Evolutionary conservation across 179 eudicot species (phyloP), one percentile per base, ranked within the genome.

Genomic region (Silene coronaria): DNA sequence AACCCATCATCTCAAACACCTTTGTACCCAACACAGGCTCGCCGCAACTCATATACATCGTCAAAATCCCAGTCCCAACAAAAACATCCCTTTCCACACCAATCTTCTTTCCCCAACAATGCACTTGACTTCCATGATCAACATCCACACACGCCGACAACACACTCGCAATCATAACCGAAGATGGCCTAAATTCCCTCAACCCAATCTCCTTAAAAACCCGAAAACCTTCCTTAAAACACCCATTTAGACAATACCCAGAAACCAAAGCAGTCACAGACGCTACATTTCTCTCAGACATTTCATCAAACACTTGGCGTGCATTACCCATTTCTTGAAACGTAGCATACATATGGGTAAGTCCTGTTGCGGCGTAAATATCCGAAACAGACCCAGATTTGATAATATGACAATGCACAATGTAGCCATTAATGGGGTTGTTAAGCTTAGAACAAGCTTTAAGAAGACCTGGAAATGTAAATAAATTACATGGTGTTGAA

Each of bases 31-130:
- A 82, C 42, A 64, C 78, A 80, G 80, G 34, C 45, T 85, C 88
- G 0, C 67, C 79, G 70, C 85, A 85, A 60, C 55, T 75, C 68
- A 82, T 88, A 79, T 91, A 93, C 88, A 90, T 82, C 0, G 90
- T 88, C 79, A 93, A 72, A 70, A 90, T 74, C 63, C 89, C 87
- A 0, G 93, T 91, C 10, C 86, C 90, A 10, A 80, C 89, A 74
- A 86, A 93, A 72, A 88, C 87, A 77, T 90, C 90, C 28, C 55
- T 42, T 62, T 87, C 96, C 72, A 91, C 90, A 21, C 96, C 96
- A 68, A 90, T 84, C 88, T 93, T 93, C 27, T 82, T 77, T 0
- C 87, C 96, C 89, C 87, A 88, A 69, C 91, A 89, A 70, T 93
- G 97, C 27, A 87, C 79, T 70, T 88, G 91, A 75, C 63, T 53